These are phyloP conservation scores for Candida pseudoglaebosa DNA, from an alignment of 805 yeast genomes.

Conservation along the genomic window DNA sequence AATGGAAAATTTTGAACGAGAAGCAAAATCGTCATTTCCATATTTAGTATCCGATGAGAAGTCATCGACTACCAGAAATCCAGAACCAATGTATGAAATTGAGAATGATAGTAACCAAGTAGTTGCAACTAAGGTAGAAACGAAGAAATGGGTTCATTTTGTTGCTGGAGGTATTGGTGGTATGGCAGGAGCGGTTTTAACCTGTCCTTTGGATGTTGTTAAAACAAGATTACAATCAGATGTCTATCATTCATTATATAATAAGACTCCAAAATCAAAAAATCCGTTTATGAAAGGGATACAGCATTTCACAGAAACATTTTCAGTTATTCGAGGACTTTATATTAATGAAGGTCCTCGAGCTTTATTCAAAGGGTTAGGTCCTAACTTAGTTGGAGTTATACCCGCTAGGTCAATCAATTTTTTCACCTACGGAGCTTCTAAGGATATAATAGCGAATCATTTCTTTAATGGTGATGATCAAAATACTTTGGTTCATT, in stretches of 20 bases:
- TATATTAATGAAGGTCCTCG: conserved; percentile 75
- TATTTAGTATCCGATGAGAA: conserved; percentile 72
- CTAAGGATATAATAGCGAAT: conserved; percentile 69
- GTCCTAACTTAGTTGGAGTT: conserved; percentile 95
- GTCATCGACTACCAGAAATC: conserved; percentile 48
- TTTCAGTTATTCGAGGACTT: conserved; percentile 63
- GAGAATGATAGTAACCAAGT: conserved; percentile 6
- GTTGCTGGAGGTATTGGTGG: conserved; percentile 96
- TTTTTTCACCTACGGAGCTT: conserved; percentile 94
- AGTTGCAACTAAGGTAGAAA: conserved; percentile 12
- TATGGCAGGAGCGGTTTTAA: conserved; percentile 93
- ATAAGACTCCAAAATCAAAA: conserved; percentile 38
- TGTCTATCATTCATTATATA: conserved; percentile 60
- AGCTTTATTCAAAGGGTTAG: conserved; percentile 90
- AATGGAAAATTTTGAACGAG: conserved; percentile 37
- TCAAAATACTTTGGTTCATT: conserved; percentile 80
- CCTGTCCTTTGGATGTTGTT: conserved; percentile 95
- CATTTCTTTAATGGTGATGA: conserved; percentile 57
- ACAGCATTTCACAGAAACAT: conserved; percentile 80
- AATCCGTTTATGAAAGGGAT: conserved; percentile 43
- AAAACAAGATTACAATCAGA: conserved; percentile 94
- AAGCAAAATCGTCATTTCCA: conserved; percentile 56
- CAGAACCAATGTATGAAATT: conserved; percentile 21
- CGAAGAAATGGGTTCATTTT: conserved; percentile 63
- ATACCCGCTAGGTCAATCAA: conserved; percentile 97